These are phyloP conservation scores for Podospora pseudopauciseta DNA, from an alignment of 495 filamentous ascomycete species.

Conservation along the genomic window DNA sequence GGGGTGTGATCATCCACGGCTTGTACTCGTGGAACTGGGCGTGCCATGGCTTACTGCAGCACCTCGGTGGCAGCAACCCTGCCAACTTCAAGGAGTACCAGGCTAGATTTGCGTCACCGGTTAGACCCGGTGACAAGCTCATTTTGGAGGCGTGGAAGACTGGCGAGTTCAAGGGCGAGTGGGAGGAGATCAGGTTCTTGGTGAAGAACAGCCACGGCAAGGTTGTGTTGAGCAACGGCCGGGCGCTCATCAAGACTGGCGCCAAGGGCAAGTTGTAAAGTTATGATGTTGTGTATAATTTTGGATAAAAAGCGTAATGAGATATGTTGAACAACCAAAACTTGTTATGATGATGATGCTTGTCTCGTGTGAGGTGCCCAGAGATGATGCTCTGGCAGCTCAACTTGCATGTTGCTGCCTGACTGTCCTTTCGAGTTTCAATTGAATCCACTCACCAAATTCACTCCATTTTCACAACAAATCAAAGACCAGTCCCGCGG, in stretches of 20 bases:
- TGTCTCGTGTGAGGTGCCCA: not conserved
- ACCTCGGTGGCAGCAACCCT: conserved; percentile 71
- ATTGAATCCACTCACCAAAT: not conserved
- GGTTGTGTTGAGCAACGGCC: conserved; percentile 78
- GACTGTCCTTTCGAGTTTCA: not conserved
- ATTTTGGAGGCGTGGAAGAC: conserved; percentile 62
- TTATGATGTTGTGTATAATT: conserved; percentile 4
- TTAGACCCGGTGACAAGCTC: conserved; percentile 70
- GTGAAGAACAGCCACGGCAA: conserved; percentile 69
- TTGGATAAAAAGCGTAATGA: not conserved
- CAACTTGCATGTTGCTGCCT: not conserved
- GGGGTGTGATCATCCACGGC: conserved; percentile 84
- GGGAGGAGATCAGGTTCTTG: conserved; percentile 77
- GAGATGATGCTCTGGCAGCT: not conserved
- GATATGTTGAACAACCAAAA: not conserved
- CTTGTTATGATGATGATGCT: not conserved
- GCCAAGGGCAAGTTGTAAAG: conserved; percentile 63
- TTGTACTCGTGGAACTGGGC: conserved; percentile 80
- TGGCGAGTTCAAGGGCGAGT: conserved; percentile 63
- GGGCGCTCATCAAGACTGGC: conserved; percentile 68
- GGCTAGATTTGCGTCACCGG: conserved; percentile 80
- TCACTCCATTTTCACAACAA: not conserved
- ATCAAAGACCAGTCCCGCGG: not conserved
- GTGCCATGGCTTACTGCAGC: conserved; percentile 68
- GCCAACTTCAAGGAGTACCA: conserved; percentile 80